These are phyloP conservation scores for Cyclotella atomus DNA, from an alignment of 108 stramenopile genomes.

Conservation along the genomic window DNA sequence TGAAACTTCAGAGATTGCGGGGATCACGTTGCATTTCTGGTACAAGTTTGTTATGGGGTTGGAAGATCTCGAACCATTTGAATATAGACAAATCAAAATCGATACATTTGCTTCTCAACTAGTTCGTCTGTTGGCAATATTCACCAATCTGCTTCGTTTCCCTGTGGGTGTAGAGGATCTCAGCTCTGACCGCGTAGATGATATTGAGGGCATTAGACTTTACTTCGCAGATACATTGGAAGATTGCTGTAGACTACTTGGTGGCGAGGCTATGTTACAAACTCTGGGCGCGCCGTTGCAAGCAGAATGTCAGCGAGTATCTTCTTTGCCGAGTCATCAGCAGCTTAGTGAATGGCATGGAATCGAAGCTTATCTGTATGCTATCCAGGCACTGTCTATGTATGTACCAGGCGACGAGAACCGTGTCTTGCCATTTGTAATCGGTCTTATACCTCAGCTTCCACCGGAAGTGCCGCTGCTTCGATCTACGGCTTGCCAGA, in stretches of 20 bases:
- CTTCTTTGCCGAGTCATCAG: slow-evolving; percentile 34
- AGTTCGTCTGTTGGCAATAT: slow-evolving; percentile 66
- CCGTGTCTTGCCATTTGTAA: slow-evolving; percentile 70
- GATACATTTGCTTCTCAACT: slow-evolving; percentile 73
- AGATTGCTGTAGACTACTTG: slow-evolving; percentile 88
- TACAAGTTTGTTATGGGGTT: slow-evolving; percentile 85
- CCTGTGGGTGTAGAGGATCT: slow-evolving; percentile 71
- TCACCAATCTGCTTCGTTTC: slow-evolving; percentile 63
- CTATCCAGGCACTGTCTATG: slow-evolving; percentile 66
- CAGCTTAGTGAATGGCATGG: slow-evolving; percentile 68
- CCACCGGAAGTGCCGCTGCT: slow-evolving; percentile 66
- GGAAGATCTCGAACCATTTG: slow-evolving; percentile 78
- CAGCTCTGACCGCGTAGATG: slow-evolving; percentile 73
- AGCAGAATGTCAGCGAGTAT: slow-evolving; percentile 54
- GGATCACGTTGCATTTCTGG: slow-evolving; percentile 93
- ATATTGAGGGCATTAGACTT: slow-evolving; percentile 72
- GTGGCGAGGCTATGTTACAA: slow-evolving; percentile 69
- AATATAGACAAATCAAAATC: slow-evolving; percentile 79
- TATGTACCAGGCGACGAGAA: slow-evolving; percentile 85
- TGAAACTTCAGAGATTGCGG: slow-evolving; percentile 80
- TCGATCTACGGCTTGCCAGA: slow-evolving; percentile 75
- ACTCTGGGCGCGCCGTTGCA: slow-evolving; percentile 59
- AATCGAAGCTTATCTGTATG: slow-evolving; percentile 86
- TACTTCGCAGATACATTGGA: slow-evolving; percentile 87
- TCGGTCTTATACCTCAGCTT: slow-evolving; percentile 75